A percentile compares a stretch with the other conserved stretches of the same genome.
phyloP scores from a whole-genome alignment of 768 basidiomycete genomes.

The Rhodocollybia butyracea region DNA sequence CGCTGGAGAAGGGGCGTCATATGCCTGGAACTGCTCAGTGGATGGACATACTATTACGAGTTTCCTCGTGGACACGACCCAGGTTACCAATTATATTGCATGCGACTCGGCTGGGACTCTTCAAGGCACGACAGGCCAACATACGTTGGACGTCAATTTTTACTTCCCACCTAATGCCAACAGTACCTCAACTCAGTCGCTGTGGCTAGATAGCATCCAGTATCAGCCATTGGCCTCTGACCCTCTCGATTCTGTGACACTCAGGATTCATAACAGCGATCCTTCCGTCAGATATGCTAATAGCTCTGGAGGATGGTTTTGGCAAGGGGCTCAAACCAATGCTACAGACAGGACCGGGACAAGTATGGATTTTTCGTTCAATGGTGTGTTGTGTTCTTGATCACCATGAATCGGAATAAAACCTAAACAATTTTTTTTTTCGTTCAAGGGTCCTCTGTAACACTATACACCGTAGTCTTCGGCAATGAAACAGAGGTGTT shows the following conservation, averaged over 20 bases:
- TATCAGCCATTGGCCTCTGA: background rate
- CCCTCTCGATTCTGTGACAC: background rate
- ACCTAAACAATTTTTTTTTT: background rate
- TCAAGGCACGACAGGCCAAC: background rate
- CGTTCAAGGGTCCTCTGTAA: background rate
- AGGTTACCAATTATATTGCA: conserved; percentile 2
- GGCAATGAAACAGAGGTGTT: background rate
- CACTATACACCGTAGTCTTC: background rate
- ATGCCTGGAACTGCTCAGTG: background rate
- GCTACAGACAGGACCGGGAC: background rate
- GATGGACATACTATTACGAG: background rate
- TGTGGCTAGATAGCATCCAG: background rate
- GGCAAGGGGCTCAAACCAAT: background rate
- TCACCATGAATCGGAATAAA: background rate
- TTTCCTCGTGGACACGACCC: background rate
- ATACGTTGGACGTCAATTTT: background rate
- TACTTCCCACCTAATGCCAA: background rate
- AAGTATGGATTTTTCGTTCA: background rate
- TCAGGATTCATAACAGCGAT: background rate
- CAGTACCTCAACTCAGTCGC: background rate
- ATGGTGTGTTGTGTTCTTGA: background rate
- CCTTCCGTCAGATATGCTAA: background rate
- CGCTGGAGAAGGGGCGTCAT: background rate
- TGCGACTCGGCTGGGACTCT: background rate
- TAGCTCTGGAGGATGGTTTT: background rate